Evolutionary conservation across 495 filamentous ascomycete species (phyloP), one percentile per base, ranked within the genome.

Genomic region (Aspergillus cavernicola): DNA sequence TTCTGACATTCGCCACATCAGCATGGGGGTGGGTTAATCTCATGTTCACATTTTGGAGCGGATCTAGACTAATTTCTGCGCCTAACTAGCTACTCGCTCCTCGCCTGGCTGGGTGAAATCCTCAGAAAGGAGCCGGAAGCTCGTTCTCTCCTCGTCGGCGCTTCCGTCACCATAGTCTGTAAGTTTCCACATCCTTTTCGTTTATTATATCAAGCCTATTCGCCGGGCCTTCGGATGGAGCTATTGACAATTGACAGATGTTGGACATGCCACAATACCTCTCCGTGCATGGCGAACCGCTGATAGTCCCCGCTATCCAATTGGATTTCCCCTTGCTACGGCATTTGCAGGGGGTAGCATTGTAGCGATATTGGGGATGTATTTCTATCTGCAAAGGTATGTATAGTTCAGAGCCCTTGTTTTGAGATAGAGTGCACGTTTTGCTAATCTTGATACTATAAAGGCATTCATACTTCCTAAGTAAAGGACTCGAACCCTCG

Each of bases 251-350:
- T 1, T 6, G 39, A 40, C 20, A 55, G 53, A 61, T 35, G 38
- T 58, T 19, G 41, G 55, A 66, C 54, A 61, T 48, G 59, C 59
- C 9, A 58, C 55, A 4, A 58, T 61, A 19, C 54, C 59, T 7
- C 50, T 61, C 22, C 51, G 59, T 1, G 50, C 45, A 32, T 61
- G 59, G 59, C 39, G 50, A 36, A 58, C 55, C 0, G 44, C 38
- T 15, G 55, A 61, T 46, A 57, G 54, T n/a, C 59, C 54, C 10
- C 47, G 40, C 1, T 58, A 61, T 37, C 55, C 59, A 5, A 46
- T 61, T 36, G 58, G 58, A 10, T 54, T 61, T 13, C 58, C 58
- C 8, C 50, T 61, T 4, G 50, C 58, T n/a, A 57, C 58, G 13
- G 58, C 46, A 12, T 61, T 57, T 23, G 52, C 52, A 6, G 52